A percentile compares a stretch with the other conserved stretches of the same genome.
phyloP scores from a whole-genome alignment of 129 eudicot genomes.

The Flaveria sonorensis region DNA sequence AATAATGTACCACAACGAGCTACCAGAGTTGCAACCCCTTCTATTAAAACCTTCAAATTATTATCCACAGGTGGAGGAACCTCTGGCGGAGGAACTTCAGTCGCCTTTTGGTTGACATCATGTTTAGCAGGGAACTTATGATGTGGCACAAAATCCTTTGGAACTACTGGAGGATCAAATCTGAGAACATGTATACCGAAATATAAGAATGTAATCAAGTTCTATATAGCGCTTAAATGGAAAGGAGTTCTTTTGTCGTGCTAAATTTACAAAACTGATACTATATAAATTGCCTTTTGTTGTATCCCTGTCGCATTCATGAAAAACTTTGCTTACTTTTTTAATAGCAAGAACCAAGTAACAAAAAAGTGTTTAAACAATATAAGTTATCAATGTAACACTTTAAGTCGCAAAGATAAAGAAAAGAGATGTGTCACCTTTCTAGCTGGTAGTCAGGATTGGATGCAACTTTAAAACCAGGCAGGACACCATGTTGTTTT shows the following conservation, averaged over 20 bases:
- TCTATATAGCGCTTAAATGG: not conserved
- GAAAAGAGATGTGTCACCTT: constrained; percentile 45
- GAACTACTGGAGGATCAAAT: constrained; percentile 88
- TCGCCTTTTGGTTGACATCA: constrained; percentile 37
- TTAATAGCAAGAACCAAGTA: not conserved
- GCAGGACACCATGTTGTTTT: constrained; percentile 54
- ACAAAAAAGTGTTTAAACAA: not conserved
- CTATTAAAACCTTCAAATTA: constrained; percentile 66
- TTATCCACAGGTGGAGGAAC: constrained; percentile 86
- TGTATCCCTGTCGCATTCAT: constrained; percentile 4
- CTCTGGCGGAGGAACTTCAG: constrained; percentile 66
- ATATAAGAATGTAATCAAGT: constrained; percentile 12
- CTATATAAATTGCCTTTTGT: not conserved
- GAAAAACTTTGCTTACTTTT: not conserved
- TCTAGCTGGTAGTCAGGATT: constrained; percentile 58
- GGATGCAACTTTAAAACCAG: constrained; percentile 76
- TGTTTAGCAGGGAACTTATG: constrained; percentile 70
- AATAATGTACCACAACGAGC: constrained; percentile 96
- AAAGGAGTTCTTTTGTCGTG: not conserved
- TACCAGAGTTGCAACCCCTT: constrained; percentile 91
- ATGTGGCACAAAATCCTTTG: constrained; percentile 74
- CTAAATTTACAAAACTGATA: not conserved
- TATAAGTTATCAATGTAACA: not conserved
- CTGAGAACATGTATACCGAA: constrained; percentile 39
- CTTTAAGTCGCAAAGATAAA: constrained; percentile 10